Evolutionary conservation across 2,329 filamentous ascomycete species (phyloP), one percentile per base, ranked within the genome.

Genomic region (Botryotinia calthae): DNA sequence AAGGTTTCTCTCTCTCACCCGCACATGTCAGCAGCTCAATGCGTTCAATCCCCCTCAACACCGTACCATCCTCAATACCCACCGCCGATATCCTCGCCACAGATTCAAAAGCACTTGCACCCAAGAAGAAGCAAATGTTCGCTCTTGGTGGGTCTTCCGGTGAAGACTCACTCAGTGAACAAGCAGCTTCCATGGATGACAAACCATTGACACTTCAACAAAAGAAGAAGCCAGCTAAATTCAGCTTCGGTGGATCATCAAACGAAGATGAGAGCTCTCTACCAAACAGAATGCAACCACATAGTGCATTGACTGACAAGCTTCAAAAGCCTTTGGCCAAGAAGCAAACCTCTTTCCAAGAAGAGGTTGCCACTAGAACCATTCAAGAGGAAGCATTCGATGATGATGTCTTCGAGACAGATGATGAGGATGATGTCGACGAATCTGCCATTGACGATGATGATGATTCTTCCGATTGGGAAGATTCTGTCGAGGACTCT

Each of bases 1-100:
- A 93, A 76, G 95, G 95, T 73, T 97, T 98, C 82, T 93, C 92
- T 8, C 97, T 98, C 82, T 93, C 92, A 7, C 93, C 93, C 2
- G 91, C 92, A 40, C 89, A 91, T 74, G 86, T 91, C 59, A 91
- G 90, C 16, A 91, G 89, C 2, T 92, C 90, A 0, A 89, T 90
- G 78, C 87, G 90, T 76, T 91, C 78, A 34, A 78, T 80, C 56
- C 79, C 79, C 62, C 76, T 81, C 48, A 72, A 79, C 31, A 76
- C 73, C 22, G 78, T 74, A 25, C 84, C 73, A 72, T 84, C 66
- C 79, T 85, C 75, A 80, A 83, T 72, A 80, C 84, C 84, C 75
- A 88, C 85, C 79, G 89, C 82, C 75, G 86, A 87, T 76, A 83
- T 91, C 44, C 82, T 84, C 20, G 79, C 79, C 22, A 74, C 75